Evolutionary conservation across 768 basidiomycete genomes (phyloP).

Genomic region (Plicaturopsis crispa): DNA sequence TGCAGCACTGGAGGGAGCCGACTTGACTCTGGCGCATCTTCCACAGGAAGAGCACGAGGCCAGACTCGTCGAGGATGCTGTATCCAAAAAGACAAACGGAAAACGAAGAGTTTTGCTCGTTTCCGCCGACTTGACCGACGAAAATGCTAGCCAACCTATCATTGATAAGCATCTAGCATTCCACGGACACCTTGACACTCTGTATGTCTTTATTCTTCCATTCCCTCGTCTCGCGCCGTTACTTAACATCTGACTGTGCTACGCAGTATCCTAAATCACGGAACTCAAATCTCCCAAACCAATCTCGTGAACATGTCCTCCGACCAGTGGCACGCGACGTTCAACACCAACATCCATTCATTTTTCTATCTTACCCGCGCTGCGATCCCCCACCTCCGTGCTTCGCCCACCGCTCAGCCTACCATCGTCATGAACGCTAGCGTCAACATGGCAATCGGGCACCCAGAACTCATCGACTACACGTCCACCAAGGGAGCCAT

Average conservation of each 20-base stretch:
- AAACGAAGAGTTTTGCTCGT: constrained; percentile 27
- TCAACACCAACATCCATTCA: constrained; percentile 29
- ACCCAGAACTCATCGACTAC: constrained; percentile 43
- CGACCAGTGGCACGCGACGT: constrained; percentile 36
- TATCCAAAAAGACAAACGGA: constrained; percentile 28
- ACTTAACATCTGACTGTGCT: too few species aligned
- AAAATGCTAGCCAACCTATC: constrained; percentile 28
- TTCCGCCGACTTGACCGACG: constrained; percentile 29
- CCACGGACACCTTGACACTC: constrained; percentile 27
- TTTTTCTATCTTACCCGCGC: constrained; percentile 42
- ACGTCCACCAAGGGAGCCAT: constrained; percentile 49
- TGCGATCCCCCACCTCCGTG: constrained; percentile 34
- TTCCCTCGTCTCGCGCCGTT: too few species aligned
- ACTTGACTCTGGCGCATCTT: too few species aligned
- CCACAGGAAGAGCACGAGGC: too few species aligned
- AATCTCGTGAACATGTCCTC: constrained; percentile 26
- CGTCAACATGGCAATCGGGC: constrained; percentile 29
- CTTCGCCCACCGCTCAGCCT: constrained; percentile 32
- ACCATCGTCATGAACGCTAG: constrained; percentile 27
- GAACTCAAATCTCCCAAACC: constrained; percentile 31
- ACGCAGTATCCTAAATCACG: constrained; percentile 38
- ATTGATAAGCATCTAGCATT: constrained; percentile 30
- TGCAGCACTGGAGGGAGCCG: too few species aligned
- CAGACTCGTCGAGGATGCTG: too few species aligned
- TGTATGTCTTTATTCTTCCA: too few species aligned